These are phyloP conservation scores for Taphrina sp. DNA, from an alignment of 1,139 yeast genomes.

Conservation along the genomic window DNA sequence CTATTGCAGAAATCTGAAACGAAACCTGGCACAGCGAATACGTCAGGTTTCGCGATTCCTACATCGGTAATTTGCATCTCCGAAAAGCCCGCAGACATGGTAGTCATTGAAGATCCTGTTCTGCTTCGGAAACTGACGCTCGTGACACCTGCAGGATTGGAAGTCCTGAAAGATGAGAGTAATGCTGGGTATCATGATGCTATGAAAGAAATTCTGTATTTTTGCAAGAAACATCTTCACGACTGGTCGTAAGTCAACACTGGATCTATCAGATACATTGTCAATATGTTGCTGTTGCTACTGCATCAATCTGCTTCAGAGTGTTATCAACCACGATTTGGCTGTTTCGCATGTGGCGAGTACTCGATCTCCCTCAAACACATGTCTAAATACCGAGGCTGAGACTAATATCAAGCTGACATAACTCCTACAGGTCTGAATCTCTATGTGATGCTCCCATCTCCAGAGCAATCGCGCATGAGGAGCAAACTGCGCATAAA, in stretches of 20 bases:
- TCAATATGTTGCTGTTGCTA: too few species aligned
- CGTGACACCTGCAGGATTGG: background rate
- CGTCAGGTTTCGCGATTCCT: background rate
- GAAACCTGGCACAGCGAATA: background rate
- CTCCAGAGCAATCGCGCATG: too few species aligned
- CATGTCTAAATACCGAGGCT: too few species aligned
- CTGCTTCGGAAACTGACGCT: background rate
- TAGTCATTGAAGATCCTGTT: background rate
- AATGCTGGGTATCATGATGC: conserved; percentile 4
- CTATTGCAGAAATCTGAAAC: background rate
- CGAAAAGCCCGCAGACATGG: background rate
- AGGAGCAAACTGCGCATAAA: too few species aligned
- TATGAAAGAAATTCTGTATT: conserved; percentile 21
- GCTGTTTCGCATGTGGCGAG: too few species aligned
- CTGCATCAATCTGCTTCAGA: too few species aligned
- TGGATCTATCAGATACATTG: too few species aligned
- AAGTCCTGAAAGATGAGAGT: background rate
- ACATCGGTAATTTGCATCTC: background rate
- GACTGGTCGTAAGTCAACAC: conserved; percentile 31
- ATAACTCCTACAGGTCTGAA: too few species aligned
- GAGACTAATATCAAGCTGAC: too few species aligned
- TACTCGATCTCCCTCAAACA: too few species aligned
- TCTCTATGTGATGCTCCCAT: too few species aligned
- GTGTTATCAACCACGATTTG: too few species aligned
- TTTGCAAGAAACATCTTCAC: conserved; percentile 27